These are phyloP conservation scores for Kondoa malvinella DNA, from an alignment of 768 basidiomycete genomes.

Conservation along the genomic window DNA sequence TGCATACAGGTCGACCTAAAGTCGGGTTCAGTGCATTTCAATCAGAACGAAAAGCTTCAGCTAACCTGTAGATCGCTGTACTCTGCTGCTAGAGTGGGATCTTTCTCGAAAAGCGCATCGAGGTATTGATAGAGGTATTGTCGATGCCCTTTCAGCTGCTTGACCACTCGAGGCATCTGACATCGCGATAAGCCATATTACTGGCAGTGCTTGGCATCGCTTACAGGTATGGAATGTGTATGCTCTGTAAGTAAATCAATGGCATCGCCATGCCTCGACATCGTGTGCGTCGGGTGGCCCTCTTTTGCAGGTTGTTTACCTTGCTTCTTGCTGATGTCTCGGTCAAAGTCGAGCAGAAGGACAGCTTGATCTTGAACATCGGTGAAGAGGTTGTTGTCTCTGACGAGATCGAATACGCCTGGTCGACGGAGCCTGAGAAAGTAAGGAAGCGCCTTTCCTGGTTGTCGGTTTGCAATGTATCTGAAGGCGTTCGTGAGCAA, in stretches of 20 bases:
- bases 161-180: conserved; percentile 71
- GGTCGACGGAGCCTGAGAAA: conserved; percentile 69
- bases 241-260: conserved; percentile 80
- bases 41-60: not conserved
- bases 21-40: not conserved
- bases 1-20: conserved; percentile 58
- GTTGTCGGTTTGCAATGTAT: conserved; percentile 72
- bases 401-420: conserved; percentile 84
- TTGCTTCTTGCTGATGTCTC: conserved; percentile 43
- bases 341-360: conserved; percentile 82
- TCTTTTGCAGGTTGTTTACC: conserved; percentile 6
- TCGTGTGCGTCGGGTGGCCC: conserved; percentile 20
- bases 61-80: conserved; percentile 61
- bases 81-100: conserved; percentile 56
- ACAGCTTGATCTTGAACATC: conserved; percentile 87
- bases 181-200: not conserved
- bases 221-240: conserved; percentile 83
- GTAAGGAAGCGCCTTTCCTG: conserved; percentile 81
- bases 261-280: conserved; percentile 46
- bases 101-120: conserved; percentile 72
- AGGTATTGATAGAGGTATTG: conserved; percentile 83
- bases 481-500: conserved; percentile 34
- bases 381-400: conserved; percentile 82
- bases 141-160: conserved; percentile 58
- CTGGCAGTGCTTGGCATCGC: conserved; percentile 25